phyloP scores from a whole-genome alignment of 192 early-diverging fungal genomes.

The Globomyces pollinis-pini region DNA sequence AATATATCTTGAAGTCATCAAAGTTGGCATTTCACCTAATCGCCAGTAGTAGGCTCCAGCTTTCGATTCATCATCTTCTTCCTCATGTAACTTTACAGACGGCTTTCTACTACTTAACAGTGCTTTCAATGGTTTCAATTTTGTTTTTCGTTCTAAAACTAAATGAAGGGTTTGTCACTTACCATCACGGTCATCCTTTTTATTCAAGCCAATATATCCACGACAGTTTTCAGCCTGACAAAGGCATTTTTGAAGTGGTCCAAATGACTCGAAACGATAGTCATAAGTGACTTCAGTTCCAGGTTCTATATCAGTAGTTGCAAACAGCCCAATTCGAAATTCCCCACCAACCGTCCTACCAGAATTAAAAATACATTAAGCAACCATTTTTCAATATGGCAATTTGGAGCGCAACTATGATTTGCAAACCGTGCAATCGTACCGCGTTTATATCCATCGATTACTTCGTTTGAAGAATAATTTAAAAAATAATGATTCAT shows the following conservation, averaged over 20 bases:
- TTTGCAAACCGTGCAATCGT: slow-evolving; percentile 79
- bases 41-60: too few species aligned
- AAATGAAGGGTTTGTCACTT: too few species aligned
- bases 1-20: too few species aligned
- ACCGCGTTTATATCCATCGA: slow-evolving; percentile 71
- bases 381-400: slow-evolving; percentile 87
- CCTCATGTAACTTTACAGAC: too few species aligned
- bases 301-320: slow-evolving; percentile 56
- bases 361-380: slow-evolving; percentile 1
- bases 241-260: slow-evolving; percentile 57
- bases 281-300: slow-evolving; percentile 73
- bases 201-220: slow-evolving; percentile 39
- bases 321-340: slow-evolving; percentile 65
- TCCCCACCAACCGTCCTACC: slow-evolving; percentile 61
- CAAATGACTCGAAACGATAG: slow-evolving; percentile 71
- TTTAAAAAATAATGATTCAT: slow-evolving; percentile 75
- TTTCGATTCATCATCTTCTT: too few species aligned
- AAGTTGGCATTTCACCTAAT: too few species aligned
- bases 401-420: slow-evolving; percentile 79
- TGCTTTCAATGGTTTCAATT: too few species aligned
- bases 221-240: slow-evolving; percentile 64
- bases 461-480: slow-evolving; percentile 65
- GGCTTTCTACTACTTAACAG: too few species aligned
- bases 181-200: slow-evolving; percentile 7
- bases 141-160: too few species aligned